Base-by-base conservation (phyloP, 805 yeast species). In the Dipodascus albidus region DNA sequence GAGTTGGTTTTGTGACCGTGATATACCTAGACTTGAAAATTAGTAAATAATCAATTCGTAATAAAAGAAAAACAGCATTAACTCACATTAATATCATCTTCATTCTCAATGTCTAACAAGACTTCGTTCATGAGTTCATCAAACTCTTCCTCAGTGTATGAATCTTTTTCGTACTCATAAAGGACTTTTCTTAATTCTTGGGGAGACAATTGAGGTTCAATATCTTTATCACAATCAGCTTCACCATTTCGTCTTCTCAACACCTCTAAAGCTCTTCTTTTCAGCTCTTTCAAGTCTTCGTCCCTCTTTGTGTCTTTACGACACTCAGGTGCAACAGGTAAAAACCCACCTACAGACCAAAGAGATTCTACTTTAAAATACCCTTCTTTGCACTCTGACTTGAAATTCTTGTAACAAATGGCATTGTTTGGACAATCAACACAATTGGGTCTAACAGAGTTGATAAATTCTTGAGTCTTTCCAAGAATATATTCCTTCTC, bases 401-500 rank as follows among this genome's bases (percentile, higher is more conserved):
- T 71, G 60, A 85, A 71, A 48, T 74, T 64, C 22, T 80, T 78
- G 58, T 75, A 80, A 68, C 98, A 91, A 41, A 78, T 72, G 0
- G 90, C 93, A 68, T 90, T 82, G 2, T 74, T 77, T 1, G 98
- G 97, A 64, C 98, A 91, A 23, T 78, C 78, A 2, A 77, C 69
- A 69, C 99, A 91, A 0, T 59, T 48, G 1, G 95, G 95, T 23
- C 31, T 4, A 9, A 19, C 31, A 14, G 4, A 14, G 20, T 38
- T 38, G 6, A 17, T 17, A 4, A 38, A 17, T 14, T 38, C 44
- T 38, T 38, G 44, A 14, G 17, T 38, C 20, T 38, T 38, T 4
- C 44, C 44, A n/a, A 38, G 3, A 38, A 38, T 38, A 14, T 38
- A 38, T 4, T 38, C 44, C 15, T 17, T 38, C 44, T 38, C 20